Evolutionary conservation across 2,329 filamentous ascomycete genomes (phyloP).

Genomic region (Alternaria arbusti): DNA sequence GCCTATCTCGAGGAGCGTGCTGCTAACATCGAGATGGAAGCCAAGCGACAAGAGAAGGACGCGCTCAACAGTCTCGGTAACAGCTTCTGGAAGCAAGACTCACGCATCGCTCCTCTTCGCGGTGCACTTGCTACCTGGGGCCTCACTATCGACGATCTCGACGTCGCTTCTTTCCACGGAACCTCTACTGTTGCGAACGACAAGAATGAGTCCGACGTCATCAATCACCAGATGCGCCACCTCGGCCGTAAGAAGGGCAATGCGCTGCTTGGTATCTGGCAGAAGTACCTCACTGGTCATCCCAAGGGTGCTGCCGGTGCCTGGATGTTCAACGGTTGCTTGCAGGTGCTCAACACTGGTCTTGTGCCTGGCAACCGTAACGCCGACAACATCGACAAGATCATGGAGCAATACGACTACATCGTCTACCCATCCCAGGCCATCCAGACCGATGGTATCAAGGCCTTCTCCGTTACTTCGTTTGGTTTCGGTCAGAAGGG

Average conservation of each 20-base stretch:
- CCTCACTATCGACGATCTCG: conserved; percentile 93
- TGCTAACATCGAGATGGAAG: conserved; percentile 85
- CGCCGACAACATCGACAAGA: conserved; percentile 93
- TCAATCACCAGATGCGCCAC: conserved; percentile 95
- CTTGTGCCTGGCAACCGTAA: conserved; percentile 97
- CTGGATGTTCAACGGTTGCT: conserved; percentile 99
- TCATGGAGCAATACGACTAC: conserved; percentile 97
- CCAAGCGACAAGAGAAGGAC: conserved; percentile 88
- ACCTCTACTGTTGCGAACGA: conserved; percentile 98
- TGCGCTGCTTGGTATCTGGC: conserved; percentile 94
- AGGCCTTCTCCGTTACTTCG: conserved; percentile 97
- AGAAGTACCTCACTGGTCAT: conserved; percentile 98
- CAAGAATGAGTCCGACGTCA: conserved; percentile 98
- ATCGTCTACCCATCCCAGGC: conserved; percentile 95
- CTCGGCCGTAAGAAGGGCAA: conserved; percentile 97
- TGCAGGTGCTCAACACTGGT: conserved; percentile 93
- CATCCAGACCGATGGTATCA: conserved; percentile 97
- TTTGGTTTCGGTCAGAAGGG: conserved; percentile 99
- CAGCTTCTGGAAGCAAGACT: conserved; percentile 98
- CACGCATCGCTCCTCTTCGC: conserved; percentile 91
- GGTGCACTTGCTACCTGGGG: conserved; percentile 98
- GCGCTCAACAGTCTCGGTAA: conserved; percentile 92
- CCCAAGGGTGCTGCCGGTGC: conserved; percentile 99
- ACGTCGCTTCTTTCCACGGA: conserved; percentile 96
- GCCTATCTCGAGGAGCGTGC: conserved; percentile 88